Evolutionary conservation across 768 basidiomycete genomes (phyloP), one percentile per base, ranked within the genome.

Genomic region (Lentinula raphanica): DNA sequence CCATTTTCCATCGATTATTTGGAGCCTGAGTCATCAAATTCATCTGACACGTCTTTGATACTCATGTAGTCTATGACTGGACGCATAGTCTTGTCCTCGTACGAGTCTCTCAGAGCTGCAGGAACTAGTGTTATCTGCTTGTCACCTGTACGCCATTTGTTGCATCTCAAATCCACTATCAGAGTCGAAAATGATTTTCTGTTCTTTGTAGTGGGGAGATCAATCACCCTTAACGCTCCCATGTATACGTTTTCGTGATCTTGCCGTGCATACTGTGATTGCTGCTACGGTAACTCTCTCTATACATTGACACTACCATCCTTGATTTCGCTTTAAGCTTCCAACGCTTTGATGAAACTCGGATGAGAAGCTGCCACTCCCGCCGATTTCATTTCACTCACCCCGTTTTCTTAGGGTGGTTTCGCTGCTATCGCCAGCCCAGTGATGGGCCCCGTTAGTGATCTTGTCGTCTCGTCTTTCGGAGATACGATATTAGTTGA

Each of bases 401-500:
- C 6, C 12, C 31, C 44, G 28, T 56, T 49, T 36, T 29, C 56
- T 32, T 63, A 77, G 76, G 74, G 75, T 32, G 76, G 76, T 36
- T 68, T 74, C 68, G 76, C 76, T 48, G 75, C 76, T 17, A 69
- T 79, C 17, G 78, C 78, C 2, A 70, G 76, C 17, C 79, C 79
- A 0, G 72, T 80, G 1, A 81, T 86, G 75, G 80, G 78, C 17
- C 79, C 82, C 0, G 74, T 84, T 31, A 76, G 81, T 5, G 83
- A 85, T 59, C 76, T 69, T 3, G 72, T 84, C 13, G 68, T 81
- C 5, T 69, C 76, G 13, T 72, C 78, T 13, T 67, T 86, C 13
- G 84, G 83, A 2, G 81, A 83, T 64, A 76, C 77, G 8, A 81
- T 87, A 61, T 65, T 86, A 25, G 83, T 86, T 8, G 79, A 87